Conservation (phyloP, 1,139 yeast genomes). For the Pneumocystis wakefieldiae region DNA sequence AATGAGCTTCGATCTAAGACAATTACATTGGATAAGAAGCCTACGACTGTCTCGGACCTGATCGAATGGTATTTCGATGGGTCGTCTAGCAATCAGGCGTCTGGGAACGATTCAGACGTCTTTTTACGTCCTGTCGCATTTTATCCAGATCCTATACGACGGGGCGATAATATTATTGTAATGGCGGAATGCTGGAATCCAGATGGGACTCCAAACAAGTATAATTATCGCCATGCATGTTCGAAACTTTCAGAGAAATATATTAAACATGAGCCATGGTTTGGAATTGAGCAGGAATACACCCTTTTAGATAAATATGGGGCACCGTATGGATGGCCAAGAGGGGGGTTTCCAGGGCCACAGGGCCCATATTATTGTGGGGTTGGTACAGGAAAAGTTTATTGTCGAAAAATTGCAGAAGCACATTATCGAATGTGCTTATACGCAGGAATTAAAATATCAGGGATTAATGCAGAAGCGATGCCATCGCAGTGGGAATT, state of each 20-base stretch:
- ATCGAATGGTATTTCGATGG: constrained; percentile 99
- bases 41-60: constrained; percentile 63
- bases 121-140: constrained; percentile 86
- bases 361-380: constrained; percentile 99
- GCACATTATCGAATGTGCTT: constrained; percentile 98
- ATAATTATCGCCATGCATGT: constrained; percentile 95
- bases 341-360: constrained; percentile 99
- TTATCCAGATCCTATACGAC: constrained; percentile 94
- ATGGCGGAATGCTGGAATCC: constrained; percentile 95
- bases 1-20: constrained; percentile 91
- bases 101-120: constrained; percentile 92
- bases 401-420: constrained; percentile 95
- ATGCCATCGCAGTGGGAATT: constrained; percentile 99
- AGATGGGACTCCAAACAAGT: constrained; percentile 97
- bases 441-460: constrained; percentile 72
- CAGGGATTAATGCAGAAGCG: constrained; percentile 98
- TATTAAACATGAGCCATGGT: constrained; percentile 76
- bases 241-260: constrained; percentile 93
- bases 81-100: constrained; percentile 96
- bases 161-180: constrained; percentile 91
- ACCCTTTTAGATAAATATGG: constrained; percentile 86
- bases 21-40: constrained; percentile 60
- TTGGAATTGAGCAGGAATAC: constrained; percentile 97
- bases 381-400: constrained; percentile 97
- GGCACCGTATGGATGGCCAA: constrained; percentile 95